These are phyloP conservation scores for Fraxinus greggii DNA, from an alignment of 305 asterid genomes.

Conservation along the genomic window DNA sequence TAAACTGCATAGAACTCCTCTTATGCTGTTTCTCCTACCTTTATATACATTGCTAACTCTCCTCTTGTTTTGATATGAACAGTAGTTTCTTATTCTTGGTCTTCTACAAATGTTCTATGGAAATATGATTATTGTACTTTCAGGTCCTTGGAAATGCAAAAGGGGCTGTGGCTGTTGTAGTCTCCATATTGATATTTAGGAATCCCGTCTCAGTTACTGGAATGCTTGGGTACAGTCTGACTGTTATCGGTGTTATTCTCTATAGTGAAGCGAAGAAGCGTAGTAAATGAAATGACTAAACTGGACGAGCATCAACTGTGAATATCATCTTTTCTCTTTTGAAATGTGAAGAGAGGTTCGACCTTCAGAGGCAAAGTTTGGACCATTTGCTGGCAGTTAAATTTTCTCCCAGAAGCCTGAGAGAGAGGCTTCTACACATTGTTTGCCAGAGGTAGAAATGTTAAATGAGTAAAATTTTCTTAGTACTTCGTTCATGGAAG, in stretches of 20 bases:
- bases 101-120: background rate
- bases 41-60: background rate
- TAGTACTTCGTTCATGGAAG: background rate
- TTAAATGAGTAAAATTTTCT: background rate
- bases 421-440: constrained; percentile 30
- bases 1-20: background rate
- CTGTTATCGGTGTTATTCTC: constrained; percentile 61
- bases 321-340: constrained; percentile 15
- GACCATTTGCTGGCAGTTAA: constrained; percentile 21
- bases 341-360: constrained; percentile 28
- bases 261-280: constrained; percentile 65
- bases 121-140: constrained; percentile 7
- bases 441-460: background rate
- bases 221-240: constrained; percentile 61
- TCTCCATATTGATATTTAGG: constrained; percentile 64
- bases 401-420: constrained; percentile 32
- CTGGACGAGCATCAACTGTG: constrained; percentile 2
- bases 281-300: constrained; percentile 38
- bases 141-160: constrained; percentile 84
- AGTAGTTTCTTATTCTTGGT: background rate
- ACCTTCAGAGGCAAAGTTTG: constrained; percentile 15
- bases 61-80: background rate
- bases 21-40: background rate
- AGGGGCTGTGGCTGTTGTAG: constrained; percentile 71
- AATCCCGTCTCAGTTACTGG: constrained; percentile 68